Percentiles rank a stretch among this genome's conserved stretches.
Conservation (phyloP, 495 filamentous ascomycete genomes). For the Cenococcum geophilum region DNA sequence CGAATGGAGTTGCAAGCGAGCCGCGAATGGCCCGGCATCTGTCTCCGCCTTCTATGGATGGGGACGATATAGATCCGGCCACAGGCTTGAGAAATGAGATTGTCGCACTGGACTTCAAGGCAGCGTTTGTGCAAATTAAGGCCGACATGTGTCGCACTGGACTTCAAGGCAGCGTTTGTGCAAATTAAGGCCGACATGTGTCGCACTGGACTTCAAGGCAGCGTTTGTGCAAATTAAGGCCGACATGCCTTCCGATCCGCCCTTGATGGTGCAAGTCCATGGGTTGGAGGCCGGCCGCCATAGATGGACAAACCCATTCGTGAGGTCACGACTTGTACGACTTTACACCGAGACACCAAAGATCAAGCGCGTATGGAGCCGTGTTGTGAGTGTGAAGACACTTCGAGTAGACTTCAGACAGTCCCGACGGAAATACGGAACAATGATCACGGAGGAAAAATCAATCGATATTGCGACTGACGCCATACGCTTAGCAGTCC, state of each 20-base stretch:
- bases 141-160: constrained; percentile 78
- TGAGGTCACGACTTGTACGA: constrained; percentile 66
- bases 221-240: constrained; percentile 82
- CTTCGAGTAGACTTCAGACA: constrained; percentile 74
- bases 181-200: constrained; percentile 84
- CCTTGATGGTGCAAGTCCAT: constrained; percentile 83
- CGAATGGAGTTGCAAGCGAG: neutral
- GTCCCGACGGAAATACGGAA: constrained; percentile 59
- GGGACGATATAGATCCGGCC: constrained; percentile 25
- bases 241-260: constrained; percentile 76
- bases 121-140: constrained; percentile 77
- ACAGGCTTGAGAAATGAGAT: constrained; percentile 48
- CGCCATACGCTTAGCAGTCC: constrained; percentile 80
- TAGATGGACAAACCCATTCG: constrained; percentile 74
- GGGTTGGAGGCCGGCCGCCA: constrained; percentile 74
- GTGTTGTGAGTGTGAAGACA: constrained; percentile 75
- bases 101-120: constrained; percentile 73
- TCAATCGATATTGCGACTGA: constrained; percentile 80
- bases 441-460: constrained; percentile 60
- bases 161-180: constrained; percentile 69
- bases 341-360: constrained; percentile 82
- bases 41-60: constrained; percentile 22
- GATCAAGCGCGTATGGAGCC: constrained; percentile 73
- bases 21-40: constrained; percentile 14
- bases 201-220: constrained; percentile 76